Percentiles rank a stretch among this genome's conserved stretches.
These are phyloP conservation scores for Erysimum cheiranthoides DNA, from an alignment of 345 rosid genomes.

Conservation along the genomic window DNA sequence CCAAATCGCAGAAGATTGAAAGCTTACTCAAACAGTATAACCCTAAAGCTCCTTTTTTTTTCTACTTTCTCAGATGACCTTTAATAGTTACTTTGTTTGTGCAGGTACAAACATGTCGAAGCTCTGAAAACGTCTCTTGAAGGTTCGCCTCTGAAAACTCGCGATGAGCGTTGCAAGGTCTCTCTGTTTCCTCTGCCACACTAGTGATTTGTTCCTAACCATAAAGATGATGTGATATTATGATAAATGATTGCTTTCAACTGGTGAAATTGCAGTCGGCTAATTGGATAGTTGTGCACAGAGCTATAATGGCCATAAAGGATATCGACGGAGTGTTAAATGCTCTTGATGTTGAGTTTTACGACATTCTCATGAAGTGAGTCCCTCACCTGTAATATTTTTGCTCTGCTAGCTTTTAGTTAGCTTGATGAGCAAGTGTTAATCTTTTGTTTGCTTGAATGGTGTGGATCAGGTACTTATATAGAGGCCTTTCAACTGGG, in stretches of 20 bases:
- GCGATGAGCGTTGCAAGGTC: constrained; percentile 94
- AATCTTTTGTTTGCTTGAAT: constrained; percentile 2
- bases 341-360: constrained; percentile 80
- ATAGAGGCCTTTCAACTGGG: constrained; percentile 87
- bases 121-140: constrained; percentile 92
- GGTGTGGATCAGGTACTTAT: constrained; percentile 61
- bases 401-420: not conserved
- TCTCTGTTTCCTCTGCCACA: constrained; percentile 2
- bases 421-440: not conserved
- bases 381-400: not conserved
- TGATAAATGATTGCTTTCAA: not conserved
- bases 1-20: constrained; percentile 87
- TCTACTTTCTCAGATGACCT: constrained; percentile 19
- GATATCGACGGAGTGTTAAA: constrained; percentile 80
- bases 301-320: constrained; percentile 85
- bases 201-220: not conserved
- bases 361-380: constrained; percentile 95
- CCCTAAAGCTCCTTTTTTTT: not conserved
- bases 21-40: constrained; percentile 80
- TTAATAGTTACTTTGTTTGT: constrained; percentile 5
- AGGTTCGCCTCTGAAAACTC: constrained; percentile 79
- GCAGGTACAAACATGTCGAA: constrained; percentile 58
- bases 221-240: not conserved
- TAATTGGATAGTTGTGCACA: constrained; percentile 86
- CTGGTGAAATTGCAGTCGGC: constrained; percentile 61